Evolutionary conservation across 306 rosid species (phyloP), one percentile per base, ranked within the genome.

Genomic region (Comarum palustre): DNA sequence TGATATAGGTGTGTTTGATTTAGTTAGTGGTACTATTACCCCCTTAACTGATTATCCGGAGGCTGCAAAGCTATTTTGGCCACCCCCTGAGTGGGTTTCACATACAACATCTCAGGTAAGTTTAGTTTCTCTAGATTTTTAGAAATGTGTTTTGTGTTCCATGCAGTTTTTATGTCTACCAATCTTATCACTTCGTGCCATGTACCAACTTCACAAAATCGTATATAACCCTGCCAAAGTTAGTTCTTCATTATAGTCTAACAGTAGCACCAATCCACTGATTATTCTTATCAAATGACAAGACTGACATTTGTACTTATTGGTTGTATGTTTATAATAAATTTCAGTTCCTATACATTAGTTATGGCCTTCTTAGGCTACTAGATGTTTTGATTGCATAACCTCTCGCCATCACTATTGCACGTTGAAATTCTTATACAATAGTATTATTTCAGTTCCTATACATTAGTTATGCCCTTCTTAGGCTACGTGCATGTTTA

Each of bases 61-160:
- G 66, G 79, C 81, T 75, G 75, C 78, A 6, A 78, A 79, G 80
- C 74, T 94, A 77, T 89, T 94, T 77, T 88, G 96, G 90, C 95
- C 96, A 1, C 90, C 90, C 6, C 97, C 96, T 0, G 71, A 75
- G 34, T 91, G 97, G 98, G 68, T 84, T 27, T 31, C 75, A 15
- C 29, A 68, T 20, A 54, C 61, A 24, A 39, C 69, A 7, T 46
- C 61, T 22, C 75, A 74, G 57, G 90, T 84, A 75, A 80, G 87
- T 74, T 29, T 71, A 25, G 12, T 0, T 36, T 73, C 41, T 50
- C 11, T 41, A 36, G 5, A 12, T 48, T 75, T 29, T 77, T n/a
- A 20, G 47, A 50, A 70, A 61, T 76, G 43, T 79, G 54, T 16
- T 32, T 59, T 34, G 41, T 19, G 31, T 72, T 43, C 48, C 17